Evolutionary conservation across 2,329 filamentous ascomycete species (phyloP), one percentile per base, ranked within the genome.

Genomic region (Grosmannia penicillata): DNA sequence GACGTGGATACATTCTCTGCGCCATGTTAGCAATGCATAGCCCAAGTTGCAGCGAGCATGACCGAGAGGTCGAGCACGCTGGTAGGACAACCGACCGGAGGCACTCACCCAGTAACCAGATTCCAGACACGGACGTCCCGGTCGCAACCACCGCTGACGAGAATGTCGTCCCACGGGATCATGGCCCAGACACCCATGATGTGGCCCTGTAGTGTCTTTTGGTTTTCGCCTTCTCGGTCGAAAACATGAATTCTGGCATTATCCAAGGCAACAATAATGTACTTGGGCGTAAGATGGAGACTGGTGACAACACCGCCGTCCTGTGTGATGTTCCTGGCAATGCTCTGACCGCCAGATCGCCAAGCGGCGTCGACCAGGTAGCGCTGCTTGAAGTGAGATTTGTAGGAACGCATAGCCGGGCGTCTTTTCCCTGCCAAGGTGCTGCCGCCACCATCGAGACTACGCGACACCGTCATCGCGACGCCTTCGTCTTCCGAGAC

Each of bases 181-280:
- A 98, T 96, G 35, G 91, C 91, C 91, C 91, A 98, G 17, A 98
- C 91, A 29, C 91, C 91, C 91, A 98, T 98, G 32, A 96, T 83
- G 61, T 98, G 91, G 10, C 91, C 91, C 53, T 91, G 81, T 22
- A 98, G 63, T 3, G 85, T 94, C 55, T 86, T 84, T 50, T 93
- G 78, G 46, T 85, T 77, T 49, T 86, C 78, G 25, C 91, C 91
- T 48, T 91, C 76, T 1, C 85, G 87, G 56, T 96, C 84, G 54
- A 96, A 98, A 21, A 98, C 87, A 58, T 98, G 91, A 33, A 98
- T 98, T 64, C 93, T 93, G 27, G 91, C 89, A 58, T 96, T 98
- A 63, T 98, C 91, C 45, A 98, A 71, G 36, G 91, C 91, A 46
- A 96, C 86, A 34, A 98, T 86, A 51, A 98, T 96, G 60, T 96